Percentiles rank a stretch among this genome's conserved stretches.
phyloP scores from a whole-genome alignment of 2,329 filamentous ascomycete genomes.

The Xylaria sp. region DNA sequence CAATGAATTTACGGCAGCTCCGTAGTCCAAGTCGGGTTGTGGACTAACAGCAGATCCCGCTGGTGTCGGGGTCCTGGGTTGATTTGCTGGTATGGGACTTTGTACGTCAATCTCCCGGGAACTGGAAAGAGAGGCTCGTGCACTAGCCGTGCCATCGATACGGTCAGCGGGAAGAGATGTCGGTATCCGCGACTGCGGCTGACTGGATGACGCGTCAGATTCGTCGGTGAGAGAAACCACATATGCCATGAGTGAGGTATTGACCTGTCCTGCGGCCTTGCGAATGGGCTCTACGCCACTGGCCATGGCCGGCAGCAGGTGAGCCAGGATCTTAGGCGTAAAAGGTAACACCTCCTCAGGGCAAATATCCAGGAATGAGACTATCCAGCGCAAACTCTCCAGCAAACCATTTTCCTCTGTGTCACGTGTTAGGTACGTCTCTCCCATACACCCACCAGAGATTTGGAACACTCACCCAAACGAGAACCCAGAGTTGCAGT shows the following conservation, averaged over 20 bases:
- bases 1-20: slow-evolving; percentile 89
- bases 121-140: slow-evolving; percentile 58
- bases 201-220: slow-evolving; percentile 46
- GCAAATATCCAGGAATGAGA: slow-evolving; percentile 95
- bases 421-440: slow-evolving; percentile 27
- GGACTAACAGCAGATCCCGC: slow-evolving; percentile 49
- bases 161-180: slow-evolving; percentile 51
- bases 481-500: slow-evolving; percentile 87
- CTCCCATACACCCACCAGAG: slow-evolving; percentile 1
- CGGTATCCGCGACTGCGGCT: slow-evolving; percentile 48
- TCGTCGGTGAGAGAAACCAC: slow-evolving; percentile 90
- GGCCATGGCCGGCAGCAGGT: slow-evolving; percentile 92
- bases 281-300: slow-evolving; percentile 89
- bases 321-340: slow-evolving; percentile 87
- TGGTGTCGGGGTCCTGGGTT: slow-evolving; percentile 53
- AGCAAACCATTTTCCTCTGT: slow-evolving; percentile 88
- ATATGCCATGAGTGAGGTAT: slow-evolving; percentile 89
- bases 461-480: slow-evolving; percentile 59
- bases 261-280: slow-evolving; percentile 86
- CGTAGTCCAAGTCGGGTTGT: slow-evolving; percentile 86
- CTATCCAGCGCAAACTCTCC: slow-evolving; percentile 92
- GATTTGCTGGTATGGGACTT: slow-evolving; percentile 58
- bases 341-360: slow-evolving; percentile 96
- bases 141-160: slow-evolving; percentile 54
- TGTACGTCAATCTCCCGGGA: slow-evolving; percentile 59